Percentiles rank a stretch among this genome's conserved stretches.
These are phyloP conservation scores for Chalciporus piperatus DNA, from an alignment of 768 basidiomycete genomes.

Conservation along the genomic window DNA sequence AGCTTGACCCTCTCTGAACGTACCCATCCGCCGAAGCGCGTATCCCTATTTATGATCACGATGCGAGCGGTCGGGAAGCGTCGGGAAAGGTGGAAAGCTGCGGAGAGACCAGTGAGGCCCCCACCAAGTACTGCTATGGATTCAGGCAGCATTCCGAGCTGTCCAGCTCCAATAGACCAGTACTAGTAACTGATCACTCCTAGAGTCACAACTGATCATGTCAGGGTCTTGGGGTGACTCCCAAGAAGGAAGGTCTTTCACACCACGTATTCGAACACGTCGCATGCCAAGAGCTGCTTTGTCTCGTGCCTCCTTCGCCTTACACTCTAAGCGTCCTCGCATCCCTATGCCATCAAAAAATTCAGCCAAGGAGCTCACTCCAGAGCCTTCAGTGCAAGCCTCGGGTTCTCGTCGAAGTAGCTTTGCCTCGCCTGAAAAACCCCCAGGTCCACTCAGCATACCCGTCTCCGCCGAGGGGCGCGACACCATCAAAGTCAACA, in stretches of 20 bases:
- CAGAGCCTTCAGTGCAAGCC: slow-evolving; percentile 10
- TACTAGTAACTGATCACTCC: no score
- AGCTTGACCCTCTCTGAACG: slow-evolving; percentile 54
- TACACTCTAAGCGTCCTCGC: not conserved
- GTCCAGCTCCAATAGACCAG: no score
- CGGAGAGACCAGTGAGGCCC: slow-evolving; percentile 77
- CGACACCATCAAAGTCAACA: slow-evolving; percentile 61
- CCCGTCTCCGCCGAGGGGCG: slow-evolving; percentile 42
- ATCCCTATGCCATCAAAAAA: slow-evolving; percentile 22
- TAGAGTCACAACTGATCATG: not conserved
- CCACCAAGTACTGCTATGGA: slow-evolving; percentile 73
- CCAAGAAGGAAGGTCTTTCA: slow-evolving; percentile 10
- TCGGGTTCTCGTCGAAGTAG: slow-evolving; percentile 27
- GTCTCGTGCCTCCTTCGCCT: not conserved
- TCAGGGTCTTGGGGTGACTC: no score
- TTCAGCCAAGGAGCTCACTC: slow-evolving; percentile 8
- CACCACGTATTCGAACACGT: slow-evolving; percentile 26
- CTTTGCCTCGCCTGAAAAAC: slow-evolving; percentile 34
- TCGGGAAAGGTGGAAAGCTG: slow-evolving; percentile 74
- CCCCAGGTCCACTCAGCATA: slow-evolving; percentile 54
- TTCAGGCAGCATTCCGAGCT: slow-evolving; percentile 17
- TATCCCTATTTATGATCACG: slow-evolving; percentile 64
- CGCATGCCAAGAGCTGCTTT: slow-evolving; percentile 1
- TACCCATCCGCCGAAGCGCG: slow-evolving; percentile 85
- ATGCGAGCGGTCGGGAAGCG: slow-evolving; percentile 59